These are phyloP conservation scores for Cyclostephanos invisitatus DNA, from an alignment of 108 stramenopile genomes.

Conservation along the genomic window DNA sequence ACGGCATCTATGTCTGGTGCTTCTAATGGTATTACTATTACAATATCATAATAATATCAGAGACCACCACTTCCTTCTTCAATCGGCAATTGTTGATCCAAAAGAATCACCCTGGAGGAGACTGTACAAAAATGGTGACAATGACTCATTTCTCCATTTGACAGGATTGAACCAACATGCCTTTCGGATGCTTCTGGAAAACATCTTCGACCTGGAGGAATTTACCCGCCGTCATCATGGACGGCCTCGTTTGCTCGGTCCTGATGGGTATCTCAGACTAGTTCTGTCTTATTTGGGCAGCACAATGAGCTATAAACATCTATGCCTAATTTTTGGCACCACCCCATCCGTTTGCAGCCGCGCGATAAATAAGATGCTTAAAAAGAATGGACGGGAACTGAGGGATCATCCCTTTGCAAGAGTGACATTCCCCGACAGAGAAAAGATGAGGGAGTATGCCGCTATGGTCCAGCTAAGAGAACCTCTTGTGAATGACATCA, in stretches of 20 bases:
- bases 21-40: too few species aligned
- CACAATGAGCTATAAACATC: background rate
- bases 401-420: background rate
- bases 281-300: slow-evolving; percentile 4
- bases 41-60: background rate
- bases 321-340: background rate
- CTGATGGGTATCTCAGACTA: background rate
- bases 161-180: background rate
- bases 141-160: background rate
- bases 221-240: background rate
- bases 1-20: too few species aligned
- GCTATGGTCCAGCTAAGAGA: background rate
- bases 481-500: background rate
- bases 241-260: background rate
- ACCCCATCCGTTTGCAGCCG: background rate
- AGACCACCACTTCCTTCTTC: background rate
- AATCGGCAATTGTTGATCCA: background rate
- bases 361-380: background rate
- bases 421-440: background rate
- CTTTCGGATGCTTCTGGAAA: background rate
- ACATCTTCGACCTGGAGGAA: background rate
- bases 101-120: background rate
- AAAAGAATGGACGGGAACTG: background rate
- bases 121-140: background rate
- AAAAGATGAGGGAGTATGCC: slow-evolving; percentile 1